Evolutionary conservation across 1,284 basidiomycete species (phyloP), one percentile per base, ranked within the genome.

Genomic region (Lentinula novae-zelandiae): DNA sequence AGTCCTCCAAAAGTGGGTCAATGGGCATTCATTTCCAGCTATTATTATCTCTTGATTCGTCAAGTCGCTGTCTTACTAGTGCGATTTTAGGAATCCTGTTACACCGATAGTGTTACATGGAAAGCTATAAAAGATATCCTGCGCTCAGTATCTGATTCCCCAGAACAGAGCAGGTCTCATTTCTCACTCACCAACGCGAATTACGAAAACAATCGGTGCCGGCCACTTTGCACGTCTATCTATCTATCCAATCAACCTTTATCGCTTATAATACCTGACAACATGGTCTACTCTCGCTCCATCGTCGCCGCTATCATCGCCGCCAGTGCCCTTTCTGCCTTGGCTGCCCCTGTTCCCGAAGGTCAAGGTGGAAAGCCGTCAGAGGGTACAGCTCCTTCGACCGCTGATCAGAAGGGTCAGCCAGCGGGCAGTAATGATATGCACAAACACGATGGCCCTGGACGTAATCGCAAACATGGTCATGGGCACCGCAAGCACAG

Each of bases 161-260:
- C 27, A 51, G 50, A 51, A 51, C 50, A 51, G 50, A 51, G 50
- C 50, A 31, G 50, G 50, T n/a, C 50, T 51, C 50, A 33, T 51
- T 15, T n/a, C 48, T 49, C 20, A 49, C 9, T 51, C 44, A 46
- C 44, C 22, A 15, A 51, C 27, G 6, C 50, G 27, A 15, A 33
- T 33, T 10, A 9, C 44, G 5, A 46, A 46, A 44, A 44, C 40
- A 50, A 1, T 15, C 8, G 10, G 48, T 51, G 27, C 44, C 17
- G 44, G 44, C n/a, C 44, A 46, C 44, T 12, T 46, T 12, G 7
- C 17, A 46, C 40, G 12, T 13, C 27, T 34, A 36, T 51, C 20
- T 17, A 51, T 51, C 27, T 20, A 34, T 33, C 2, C 50, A 31
- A 31, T 33, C 49, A 22, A 31, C 48, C 12, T 50, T 9, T 22